Conservation (phyloP, 176 grass and related monocot genomes). For the Rhipidocladum racemiflorum region DNA sequence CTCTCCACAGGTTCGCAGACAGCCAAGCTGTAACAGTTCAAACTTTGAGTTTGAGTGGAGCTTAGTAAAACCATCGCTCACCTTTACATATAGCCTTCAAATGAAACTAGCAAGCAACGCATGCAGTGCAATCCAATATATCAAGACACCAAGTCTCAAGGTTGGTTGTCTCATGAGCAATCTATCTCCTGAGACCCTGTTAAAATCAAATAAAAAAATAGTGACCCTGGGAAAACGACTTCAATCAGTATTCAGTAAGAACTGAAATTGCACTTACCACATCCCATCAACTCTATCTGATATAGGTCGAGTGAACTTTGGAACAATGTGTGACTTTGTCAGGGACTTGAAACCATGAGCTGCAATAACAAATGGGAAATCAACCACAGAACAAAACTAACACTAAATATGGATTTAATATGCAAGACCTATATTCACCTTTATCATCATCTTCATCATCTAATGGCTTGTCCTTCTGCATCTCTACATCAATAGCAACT, state of each 20-base stretch:
- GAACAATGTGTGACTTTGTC: conserved; percentile 81
- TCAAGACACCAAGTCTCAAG: conserved; percentile 67
- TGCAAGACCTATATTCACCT: conserved; percentile 48
- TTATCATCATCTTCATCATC: conserved; percentile 97
- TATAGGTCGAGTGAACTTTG: conserved; percentile 84
- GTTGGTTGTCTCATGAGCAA: conserved; percentile 94
- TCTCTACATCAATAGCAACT: conserved; percentile 87
- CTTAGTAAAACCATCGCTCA: not conserved
- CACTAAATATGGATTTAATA: conserved; percentile 15
- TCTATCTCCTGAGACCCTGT: conserved; percentile 94
- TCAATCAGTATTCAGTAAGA: conserved; percentile 27
- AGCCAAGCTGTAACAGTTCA: not conserved
- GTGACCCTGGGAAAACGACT: not conserved
- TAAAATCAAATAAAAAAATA: conserved; percentile 32
- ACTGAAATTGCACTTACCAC: conserved; percentile 52
- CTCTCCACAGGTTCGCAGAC: conserved; percentile 4
- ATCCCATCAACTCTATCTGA: conserved; percentile 92
- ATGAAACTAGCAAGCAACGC: conserved; percentile 91
- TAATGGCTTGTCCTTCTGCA: conserved; percentile 53
- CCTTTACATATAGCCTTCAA: conserved; percentile 53
- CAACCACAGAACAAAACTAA: conserved; percentile 15
- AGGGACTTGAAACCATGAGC: conserved; percentile 98
- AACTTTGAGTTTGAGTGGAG: not conserved
- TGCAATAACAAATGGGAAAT: conserved; percentile 49
- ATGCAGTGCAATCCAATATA: conserved; percentile 84